Base-by-base conservation (phyloP, 345 rosid species). In the Laguncularia racemosa region DNA sequence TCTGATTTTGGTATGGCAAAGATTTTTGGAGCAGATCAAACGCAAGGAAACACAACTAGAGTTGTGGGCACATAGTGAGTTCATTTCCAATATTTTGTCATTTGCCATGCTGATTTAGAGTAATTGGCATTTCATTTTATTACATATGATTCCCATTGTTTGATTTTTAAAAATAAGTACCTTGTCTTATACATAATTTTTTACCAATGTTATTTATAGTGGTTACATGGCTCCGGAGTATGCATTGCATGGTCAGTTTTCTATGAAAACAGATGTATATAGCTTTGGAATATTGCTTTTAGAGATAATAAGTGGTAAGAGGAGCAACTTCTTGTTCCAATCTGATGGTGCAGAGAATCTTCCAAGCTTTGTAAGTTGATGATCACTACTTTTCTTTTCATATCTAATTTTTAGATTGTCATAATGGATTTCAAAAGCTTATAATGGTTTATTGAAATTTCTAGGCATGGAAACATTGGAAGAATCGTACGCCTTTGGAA, bases 221-320 rank as follows among this genome's bases (percentile, higher is more conserved):
- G 81, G 75, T n/a, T 76, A 76, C 48, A 73, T 67, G 72, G 75
- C 78, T 57, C 75, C 75, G 0, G 78, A 76, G 20, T 76, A 64
- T 47, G 69, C 67, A 40, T 21, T 14, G 23, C 67, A 62, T 1
- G 75, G 77, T 2, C 65, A 19, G 13, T 28, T 73, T 40, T 76
- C 81, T 1, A 52, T 70, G 0, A 73, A 76, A 44, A 65, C 70
- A 3, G 75, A 76, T 52, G 73, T 76, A 3, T 76, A 47, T 48
- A 63, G 73, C 23, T 69, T 63, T 46, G 73, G 65, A 64, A 53
- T 20, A 1, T 59, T 33, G 1, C n/a, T 69, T 16, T 55, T 69
- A 0, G 73, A 69, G 63, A 63, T 48, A 48, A 70, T 77, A 43
- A 72, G 70, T 17, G 78, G 81, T 2, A 73, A 72, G 70, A 23